Evolutionary conservation across 2,329 filamentous ascomycete species (phyloP).

Genomic region (Fusarium humuli): DNA sequence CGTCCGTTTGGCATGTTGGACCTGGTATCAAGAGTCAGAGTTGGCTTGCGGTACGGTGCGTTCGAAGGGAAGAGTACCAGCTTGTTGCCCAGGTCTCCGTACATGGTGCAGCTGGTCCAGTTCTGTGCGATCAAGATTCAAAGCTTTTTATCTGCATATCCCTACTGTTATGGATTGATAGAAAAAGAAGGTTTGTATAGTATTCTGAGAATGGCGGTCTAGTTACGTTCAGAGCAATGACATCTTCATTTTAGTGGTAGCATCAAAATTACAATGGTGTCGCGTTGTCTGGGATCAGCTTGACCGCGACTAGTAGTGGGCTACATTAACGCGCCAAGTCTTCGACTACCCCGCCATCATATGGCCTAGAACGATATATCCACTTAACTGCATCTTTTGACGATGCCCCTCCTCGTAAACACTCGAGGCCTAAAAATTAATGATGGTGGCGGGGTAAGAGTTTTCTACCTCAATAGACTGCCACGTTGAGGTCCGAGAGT

Average conservation of each 20-base stretch:
- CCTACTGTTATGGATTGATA: not conserved
- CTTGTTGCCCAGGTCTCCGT: slow-evolving; percentile 88
- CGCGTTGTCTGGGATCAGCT: slow-evolving; percentile 23
- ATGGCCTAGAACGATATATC: slow-evolving; percentile 41
- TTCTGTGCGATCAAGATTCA: slow-evolving; percentile 8
- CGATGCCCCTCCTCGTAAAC: slow-evolving; percentile 36
- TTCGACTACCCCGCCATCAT: slow-evolving; percentile 45
- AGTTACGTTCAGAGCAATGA: slow-evolving; percentile 13
- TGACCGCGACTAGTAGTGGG: slow-evolving; percentile 26
- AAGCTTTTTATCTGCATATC: not conserved
- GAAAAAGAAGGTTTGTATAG: not conserved
- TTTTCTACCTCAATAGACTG: not conserved
- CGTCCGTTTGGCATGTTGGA: slow-evolving; percentile 95
- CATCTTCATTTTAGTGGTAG: slow-evolving; percentile 14
- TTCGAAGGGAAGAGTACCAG: slow-evolving; percentile 64
- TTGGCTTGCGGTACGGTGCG: not conserved
- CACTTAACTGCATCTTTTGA: slow-evolving; percentile 16
- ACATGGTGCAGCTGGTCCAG: slow-evolving; percentile 67
- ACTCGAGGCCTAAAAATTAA: not conserved
- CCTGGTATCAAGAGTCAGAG: slow-evolving; percentile 62
- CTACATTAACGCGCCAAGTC: slow-evolving; percentile 27
- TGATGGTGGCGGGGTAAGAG: slow-evolving; percentile 12
- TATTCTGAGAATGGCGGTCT: not conserved
- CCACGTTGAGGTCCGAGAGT: not conserved
- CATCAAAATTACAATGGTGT: slow-evolving; percentile 16